Base-by-base conservation (phyloP, 805 yeast genomes). In the Pichia kluyveri region DNA sequence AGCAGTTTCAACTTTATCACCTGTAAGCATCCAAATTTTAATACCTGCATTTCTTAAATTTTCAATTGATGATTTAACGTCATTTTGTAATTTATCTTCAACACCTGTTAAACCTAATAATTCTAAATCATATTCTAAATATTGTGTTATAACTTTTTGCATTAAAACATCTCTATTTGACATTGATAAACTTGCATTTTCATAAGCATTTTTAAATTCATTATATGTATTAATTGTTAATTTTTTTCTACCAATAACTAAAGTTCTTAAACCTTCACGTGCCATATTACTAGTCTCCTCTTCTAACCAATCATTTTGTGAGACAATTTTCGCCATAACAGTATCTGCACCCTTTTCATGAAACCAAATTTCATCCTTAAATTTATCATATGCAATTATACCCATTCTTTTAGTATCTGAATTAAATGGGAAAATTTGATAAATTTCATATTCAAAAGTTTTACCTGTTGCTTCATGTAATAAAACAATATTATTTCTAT, bases 211-310 rank as follows among this genome's bases (percentile, higher is more conserved):
- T 41, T 74, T 71, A 60, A 93, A 93, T 11, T 76, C 77, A 31
- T 79, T 80, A 60, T 79, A 86, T 1, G 71, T 54, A 45, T 75
- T 72, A 11, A 60, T 57, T 7, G 75, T 69, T 41, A 93, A 66
- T 58, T 75, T 80, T 66, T 87, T 89, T 50, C 95, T 76, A n/a
- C 90, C 98, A 54, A 93, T 80, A 3, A 93, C 99, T 56, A 93
- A 74, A 0, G 99, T 93, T 60, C 99, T 79, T 53, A 93, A 73
- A 17, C 99, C 99, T 68, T 93, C 99, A 52, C 99, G 80, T 1
- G 99, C 98, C 97, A 93, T 89, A 59, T 93, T 93, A 18, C 89
- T 83, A 0, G 96, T 88, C 65, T 93, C 99, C 68, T 93, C 99
- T 50, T 95, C 99, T 27, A 93, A 69, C 99, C 99, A 93, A 62